These are phyloP conservation scores for Carex parvula DNA, from an alignment of 176 grass and related monocot species.

Conservation along the genomic window DNA sequence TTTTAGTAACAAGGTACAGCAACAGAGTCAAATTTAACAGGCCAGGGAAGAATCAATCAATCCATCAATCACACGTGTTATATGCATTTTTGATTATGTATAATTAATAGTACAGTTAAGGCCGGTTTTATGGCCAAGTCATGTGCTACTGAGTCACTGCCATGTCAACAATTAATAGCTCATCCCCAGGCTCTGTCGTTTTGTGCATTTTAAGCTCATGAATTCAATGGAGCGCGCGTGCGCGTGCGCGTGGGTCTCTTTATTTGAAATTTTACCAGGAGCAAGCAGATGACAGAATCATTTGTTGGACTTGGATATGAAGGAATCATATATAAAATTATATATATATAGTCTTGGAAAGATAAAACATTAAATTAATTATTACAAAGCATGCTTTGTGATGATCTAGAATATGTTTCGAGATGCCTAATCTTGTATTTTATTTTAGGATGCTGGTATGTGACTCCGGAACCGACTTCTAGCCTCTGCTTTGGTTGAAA, in stretches of 20 bases:
- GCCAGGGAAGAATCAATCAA: background rate
- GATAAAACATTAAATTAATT: background rate
- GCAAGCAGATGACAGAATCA: background rate
- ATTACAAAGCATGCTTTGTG: background rate
- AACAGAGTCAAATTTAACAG: background rate
- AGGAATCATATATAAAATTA: conserved; percentile 10
- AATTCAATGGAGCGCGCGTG: background rate
- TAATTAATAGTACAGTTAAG: background rate
- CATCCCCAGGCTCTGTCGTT: conserved; percentile 21
- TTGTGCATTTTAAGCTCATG: conserved; percentile 8
- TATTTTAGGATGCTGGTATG: background rate
- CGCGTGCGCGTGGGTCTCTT: background rate
- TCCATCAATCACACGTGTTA: background rate
- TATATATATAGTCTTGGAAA: background rate
- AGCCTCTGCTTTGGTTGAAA: background rate
- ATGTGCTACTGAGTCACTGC: conserved; percentile 18
- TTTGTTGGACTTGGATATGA: background rate
- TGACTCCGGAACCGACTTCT: background rate
- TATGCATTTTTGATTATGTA: background rate
- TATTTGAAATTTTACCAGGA: conserved; percentile 1
- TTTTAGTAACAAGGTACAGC: background rate
- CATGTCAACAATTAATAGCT: conserved; percentile 16
- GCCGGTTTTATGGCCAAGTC: background rate
- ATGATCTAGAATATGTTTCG: conserved; percentile 13
- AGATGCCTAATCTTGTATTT: background rate